These are phyloP conservation scores for Microdochium nivale DNA, from an alignment of 2,329 filamentous ascomycete species.

Conservation along the genomic window DNA sequence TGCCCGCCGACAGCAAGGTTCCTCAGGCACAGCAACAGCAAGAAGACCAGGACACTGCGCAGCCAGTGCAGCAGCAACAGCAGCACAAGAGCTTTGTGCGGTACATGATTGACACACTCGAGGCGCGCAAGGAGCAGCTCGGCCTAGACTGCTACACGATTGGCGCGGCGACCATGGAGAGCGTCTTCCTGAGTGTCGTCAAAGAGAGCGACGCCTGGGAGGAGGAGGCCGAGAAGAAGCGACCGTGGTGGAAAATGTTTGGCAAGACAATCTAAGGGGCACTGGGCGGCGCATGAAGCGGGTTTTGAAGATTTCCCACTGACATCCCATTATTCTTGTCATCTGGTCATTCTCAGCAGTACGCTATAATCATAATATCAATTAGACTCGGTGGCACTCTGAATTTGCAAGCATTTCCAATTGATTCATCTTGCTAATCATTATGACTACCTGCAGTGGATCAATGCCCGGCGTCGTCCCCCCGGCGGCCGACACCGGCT, in stretches of 20 bases:
- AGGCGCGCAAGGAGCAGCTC: constrained; percentile 44
- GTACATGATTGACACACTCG: constrained; percentile 35
- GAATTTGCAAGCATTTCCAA: no score
- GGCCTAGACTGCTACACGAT: constrained; percentile 60
- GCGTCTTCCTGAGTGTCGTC: constrained; percentile 62
- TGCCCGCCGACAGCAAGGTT: constrained; percentile 31
- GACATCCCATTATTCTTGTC: no score
- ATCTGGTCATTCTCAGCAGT: no score
- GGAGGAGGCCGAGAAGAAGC: constrained; percentile 26
- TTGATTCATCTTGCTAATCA: no score
- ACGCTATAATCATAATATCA: no score
- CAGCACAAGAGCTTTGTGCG: constrained; percentile 13
- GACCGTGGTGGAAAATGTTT: constrained; percentile 8
- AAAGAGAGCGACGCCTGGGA: constrained; percentile 52
- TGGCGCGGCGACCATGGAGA: constrained; percentile 57
- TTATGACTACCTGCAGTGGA: no score
- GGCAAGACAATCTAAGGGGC: neutral
- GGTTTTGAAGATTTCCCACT: no score
- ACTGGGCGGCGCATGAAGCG: no score
- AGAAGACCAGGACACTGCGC: constrained; percentile 1
- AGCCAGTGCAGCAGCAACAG: constrained; percentile 5
- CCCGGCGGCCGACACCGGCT: no score
- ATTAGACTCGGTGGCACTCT: no score
- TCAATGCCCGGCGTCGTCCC: no score
- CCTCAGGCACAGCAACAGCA: constrained; percentile 7